phyloP scores from a whole-genome alignment of 2,329 filamentous ascomycete species.

The Lecanicillium sp. region DNA sequence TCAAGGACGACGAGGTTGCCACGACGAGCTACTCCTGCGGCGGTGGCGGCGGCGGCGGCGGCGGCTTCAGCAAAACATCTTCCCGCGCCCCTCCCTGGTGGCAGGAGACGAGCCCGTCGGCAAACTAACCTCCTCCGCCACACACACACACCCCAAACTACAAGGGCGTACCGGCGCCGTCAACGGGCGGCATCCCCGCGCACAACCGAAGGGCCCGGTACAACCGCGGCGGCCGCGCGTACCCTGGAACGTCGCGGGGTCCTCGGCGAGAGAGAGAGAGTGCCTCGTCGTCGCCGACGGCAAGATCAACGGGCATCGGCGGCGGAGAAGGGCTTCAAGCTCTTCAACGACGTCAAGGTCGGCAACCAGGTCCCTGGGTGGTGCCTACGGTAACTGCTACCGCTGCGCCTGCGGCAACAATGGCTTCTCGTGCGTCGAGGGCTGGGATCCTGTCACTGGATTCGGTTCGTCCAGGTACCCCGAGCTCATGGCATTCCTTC shows the following conservation, averaged over 20 bases:
- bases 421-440: constrained; percentile 20
- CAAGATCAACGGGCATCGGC: constrained; percentile 34
- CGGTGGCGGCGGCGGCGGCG: constrained; percentile 44
- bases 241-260: constrained; percentile 41
- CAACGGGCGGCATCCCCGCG: constrained; percentile 25
- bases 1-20: constrained; percentile 35
- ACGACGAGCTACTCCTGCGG: constrained; percentile 40
- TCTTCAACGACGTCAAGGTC: constrained; percentile 21
- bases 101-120: constrained; percentile 36
- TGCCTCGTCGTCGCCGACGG: constrained; percentile 39
- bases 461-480: constrained; percentile 18
- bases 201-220: constrained; percentile 34
- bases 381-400: constrained; percentile 15
- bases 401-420: constrained; percentile 18
- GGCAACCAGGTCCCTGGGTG: constrained; percentile 18
- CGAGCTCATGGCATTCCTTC: too few relatives aligned
- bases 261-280: constrained; percentile 40
- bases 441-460: constrained; percentile 24
- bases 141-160: too few relatives aligned
- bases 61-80: too few relatives aligned
- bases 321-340: too few relatives aligned
- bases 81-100: constrained; percentile 40
- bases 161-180: too few relatives aligned
- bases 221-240: constrained; percentile 32
- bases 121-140: constrained; percentile 29